Base-by-base conservation (phyloP, 495 filamentous ascomycete species). In the Neurospora sublineolata region DNA sequence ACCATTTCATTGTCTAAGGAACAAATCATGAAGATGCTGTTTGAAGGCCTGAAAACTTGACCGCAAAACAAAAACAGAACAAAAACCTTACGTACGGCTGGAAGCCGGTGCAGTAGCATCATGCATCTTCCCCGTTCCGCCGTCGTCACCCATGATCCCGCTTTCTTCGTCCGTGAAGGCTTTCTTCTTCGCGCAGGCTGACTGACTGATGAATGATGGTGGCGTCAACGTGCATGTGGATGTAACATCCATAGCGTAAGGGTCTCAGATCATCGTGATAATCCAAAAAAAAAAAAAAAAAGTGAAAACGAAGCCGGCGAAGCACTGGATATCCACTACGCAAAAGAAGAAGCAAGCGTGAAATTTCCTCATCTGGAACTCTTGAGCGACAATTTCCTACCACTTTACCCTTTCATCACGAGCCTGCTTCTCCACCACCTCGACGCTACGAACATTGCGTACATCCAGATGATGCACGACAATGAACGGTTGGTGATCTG, bases 91-190 rank as follows among this genome's bases (percentile, higher is more conserved):
- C 41, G 23, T 33, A 11, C 52, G 52, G 52, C 2, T 60, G 68
- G 38, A 60, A 23, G 36, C 76, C 71, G 77, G 71, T 78, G 77
- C 77, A 79, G 70, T 76, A 76, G 76, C 68, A 72, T 60, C 69
- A 75, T 79, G 77, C 76, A 72, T 69, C 68, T 68, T 74, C 69
- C 75, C 77, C 71, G 73, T 74, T 76, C 76, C 74, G 74, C 74
- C 6, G 68, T 20, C 40, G 20, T 33, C 46, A 58, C 4, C 20
- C 23, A 58, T 58, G 20, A 27, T 14, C 4, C 20, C 46, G 46
- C 46, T 58, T 58, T 58, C 46, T 27, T 58, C 18, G 23, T 23
- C 46, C 11, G 23, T 58, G 20, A 27, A 58, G 20, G 11, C 46
- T 58, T 23, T 46, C 44, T 46, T 52, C 46, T 27, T 58, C 20